Conservation (phyloP, 2,329 filamentous ascomycete genomes). For the Monosporascus sp. region DNA sequence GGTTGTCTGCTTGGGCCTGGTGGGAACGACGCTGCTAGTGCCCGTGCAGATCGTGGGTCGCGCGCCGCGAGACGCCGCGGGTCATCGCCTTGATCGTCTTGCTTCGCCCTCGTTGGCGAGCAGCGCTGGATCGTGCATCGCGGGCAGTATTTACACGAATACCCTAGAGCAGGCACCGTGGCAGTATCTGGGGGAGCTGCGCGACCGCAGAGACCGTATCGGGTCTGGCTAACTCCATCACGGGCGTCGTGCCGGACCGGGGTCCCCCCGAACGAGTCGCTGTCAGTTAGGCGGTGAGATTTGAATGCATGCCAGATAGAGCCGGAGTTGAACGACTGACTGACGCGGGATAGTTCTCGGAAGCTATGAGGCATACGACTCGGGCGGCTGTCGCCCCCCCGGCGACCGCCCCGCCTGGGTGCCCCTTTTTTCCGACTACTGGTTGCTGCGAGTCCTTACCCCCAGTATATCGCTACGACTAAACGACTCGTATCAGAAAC, state of each 20-base stretch:
- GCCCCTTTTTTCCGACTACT: slow-evolving; percentile 18
- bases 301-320: neutral
- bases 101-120: slow-evolving; percentile 35
- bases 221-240: slow-evolving; percentile 41
- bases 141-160: slow-evolving; percentile 47
- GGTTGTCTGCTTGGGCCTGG: slow-evolving; percentile 41
- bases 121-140: slow-evolving; percentile 35
- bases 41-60: slow-evolving; percentile 39
- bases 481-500: slow-evolving; percentile 1
- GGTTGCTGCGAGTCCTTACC: slow-evolving; percentile 12
- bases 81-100: slow-evolving; percentile 41
- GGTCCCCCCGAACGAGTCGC: slow-evolving; percentile 35
- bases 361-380: slow-evolving; percentile 23
- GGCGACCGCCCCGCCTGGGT: slow-evolving; percentile 12
- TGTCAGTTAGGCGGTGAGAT: slow-evolving; percentile 34
- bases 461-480: neutral
- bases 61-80: slow-evolving; percentile 41
- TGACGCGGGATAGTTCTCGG: slow-evolving; percentile 16
- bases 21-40: slow-evolving; percentile 38
- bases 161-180: slow-evolving; percentile 33
- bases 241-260: slow-evolving; percentile 33
- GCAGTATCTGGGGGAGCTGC: slow-evolving; percentile 30
- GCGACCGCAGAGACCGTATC: slow-evolving; percentile 29
- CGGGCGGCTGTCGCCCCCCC: slow-evolving; percentile 20
- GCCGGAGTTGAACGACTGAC: neutral